Evolutionary conservation across 2,329 filamentous ascomycete species (phyloP), one percentile per base, ranked within the genome.

Genomic region (Penicillium palitans): DNA sequence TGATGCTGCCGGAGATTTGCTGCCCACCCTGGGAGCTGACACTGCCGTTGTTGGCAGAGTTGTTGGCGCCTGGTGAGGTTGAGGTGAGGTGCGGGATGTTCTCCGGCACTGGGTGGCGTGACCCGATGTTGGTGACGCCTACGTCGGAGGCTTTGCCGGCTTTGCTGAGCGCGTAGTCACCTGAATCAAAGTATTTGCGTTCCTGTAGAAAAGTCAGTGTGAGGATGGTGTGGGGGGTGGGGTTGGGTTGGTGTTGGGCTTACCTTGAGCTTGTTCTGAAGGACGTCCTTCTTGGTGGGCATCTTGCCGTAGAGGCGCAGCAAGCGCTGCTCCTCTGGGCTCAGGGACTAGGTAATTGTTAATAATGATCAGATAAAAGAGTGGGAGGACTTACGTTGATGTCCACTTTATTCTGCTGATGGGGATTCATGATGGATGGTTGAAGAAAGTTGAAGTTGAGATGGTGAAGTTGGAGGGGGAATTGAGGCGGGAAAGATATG

Each of bases 341-440:
- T 90, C 78, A 99, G 85, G 67, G 91, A 90, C 95, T 98, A 75
- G 58, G 33, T 19, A 24, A 57, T 27, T 51, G 45, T 57, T 44
- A 40, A 41, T 55, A 29, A 42, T 42, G 47, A 21, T 13, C 27
- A 8, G 6, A 41, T 44, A 25, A 24, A 17, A 27, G 12, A 21
- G 21, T 19, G 6, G 19, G n/a, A 63, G 53, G 60, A 85, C 90
- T 81, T 81, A 97, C 95, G 83, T 85, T 93, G 79, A 97, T 84
- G 79, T 99, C 95, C 72, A 98, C 85, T 84, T 99, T 98, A 84
- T 97, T 97, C 85, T 96, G 93, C 84, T 97, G 91, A 77, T 93
- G 91, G 69, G 93, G 93, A 78, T 97, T 97, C 91, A 98, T 96
- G 66, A 69, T 82, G 77, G 31, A 61, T 57, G 57, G 51, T 60